Evolutionary conservation across 495 filamentous ascomycete genomes (phyloP), one percentile per base, ranked within the genome.

Genomic region (Immersiella caudata): DNA sequence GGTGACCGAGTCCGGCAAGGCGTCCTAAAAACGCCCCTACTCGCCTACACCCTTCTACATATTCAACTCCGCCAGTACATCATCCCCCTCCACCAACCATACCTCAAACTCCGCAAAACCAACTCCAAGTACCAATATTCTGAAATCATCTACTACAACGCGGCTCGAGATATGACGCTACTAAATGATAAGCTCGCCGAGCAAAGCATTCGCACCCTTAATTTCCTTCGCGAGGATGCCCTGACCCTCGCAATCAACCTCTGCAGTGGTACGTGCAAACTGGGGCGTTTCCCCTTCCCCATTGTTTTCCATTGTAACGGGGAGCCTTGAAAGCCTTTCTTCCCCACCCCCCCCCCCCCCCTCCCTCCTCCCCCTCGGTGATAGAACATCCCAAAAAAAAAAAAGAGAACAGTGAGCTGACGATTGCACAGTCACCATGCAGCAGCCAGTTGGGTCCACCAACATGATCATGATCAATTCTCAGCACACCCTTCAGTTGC

Each of bases 341-440:
- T n/a, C n/a, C n/a, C n/a, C n/a, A n/a, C n/a, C n/a, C n/a, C n/a
- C n/a, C n/a, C n/a, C n/a, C n/a, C n/a, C n/a, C n/a, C n/a, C n/a
- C n/a, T n/a, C n/a, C n/a, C n/a, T n/a, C n/a, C n/a, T n/a, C n/a
- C n/a, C n/a, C n/a, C n/a, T n/a, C n/a, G n/a, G n/a, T n/a, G n/a
- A n/a, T n/a, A n/a, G n/a, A n/a, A n/a, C n/a, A n/a, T n/a, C n/a
- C n/a, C n/a, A n/a, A n/a, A n/a, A n/a, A n/a, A n/a, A n/a, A n/a
- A n/a, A n/a, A n/a, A n/a, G n/a, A n/a, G n/a, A n/a, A n/a, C n/a
- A n/a, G n/a, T n/a, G n/a, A n/a, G n/a, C n/a, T n/a, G n/a, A n/a
- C n/a, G n/a, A n/a, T n/a, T n/a, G n/a, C n/a, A n/a, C n/a, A n/a
- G 77, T 84, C 57, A 79, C 81, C 16, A 76, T 84, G 69, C 80